Conservation (phyloP, 306 rosid species). For the Pueraria montana region DNA sequence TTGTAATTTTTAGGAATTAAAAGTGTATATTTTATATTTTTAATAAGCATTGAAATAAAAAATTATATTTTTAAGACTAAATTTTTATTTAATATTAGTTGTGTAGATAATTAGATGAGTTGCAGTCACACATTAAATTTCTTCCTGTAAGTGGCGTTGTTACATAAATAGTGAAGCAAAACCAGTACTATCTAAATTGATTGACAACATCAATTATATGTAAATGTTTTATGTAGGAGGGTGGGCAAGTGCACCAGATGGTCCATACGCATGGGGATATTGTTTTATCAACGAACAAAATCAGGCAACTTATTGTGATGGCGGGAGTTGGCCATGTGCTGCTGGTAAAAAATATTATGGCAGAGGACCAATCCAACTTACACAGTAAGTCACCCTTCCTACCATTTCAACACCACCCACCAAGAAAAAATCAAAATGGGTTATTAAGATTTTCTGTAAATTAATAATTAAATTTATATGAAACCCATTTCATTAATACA, state of each 20-base stretch:
- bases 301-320: conserved; percentile 40
- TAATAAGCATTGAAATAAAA: too few species aligned
- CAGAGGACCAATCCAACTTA: conserved; percentile 78
- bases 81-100: too few species aligned
- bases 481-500: too few species aligned
- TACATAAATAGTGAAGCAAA: neutral
- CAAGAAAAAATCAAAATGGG: neutral
- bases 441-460: too few species aligned
- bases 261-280: conserved; percentile 75
- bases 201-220: neutral
- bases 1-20: too few species aligned
- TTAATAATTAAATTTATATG: too few species aligned
- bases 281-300: conserved; percentile 60
- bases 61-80: too few species aligned
- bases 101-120: neutral
- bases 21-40: too few species aligned
- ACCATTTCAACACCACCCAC: neutral
- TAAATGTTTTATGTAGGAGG: conserved; percentile 54
- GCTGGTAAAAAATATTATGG: conserved; percentile 69
- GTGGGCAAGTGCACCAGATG: conserved; percentile 72
- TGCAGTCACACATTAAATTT: neutral
- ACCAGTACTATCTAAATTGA: neutral
- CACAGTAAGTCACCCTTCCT: conserved; percentile 50
- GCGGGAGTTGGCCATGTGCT: conserved; percentile 63
- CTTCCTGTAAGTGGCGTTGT: neutral